Percentiles rank a stretch among this genome's conserved stretches.
Evolutionary conservation across 192 early-diverging fungal genomes (phyloP).

Genomic region (Coemansia erecta): DNA sequence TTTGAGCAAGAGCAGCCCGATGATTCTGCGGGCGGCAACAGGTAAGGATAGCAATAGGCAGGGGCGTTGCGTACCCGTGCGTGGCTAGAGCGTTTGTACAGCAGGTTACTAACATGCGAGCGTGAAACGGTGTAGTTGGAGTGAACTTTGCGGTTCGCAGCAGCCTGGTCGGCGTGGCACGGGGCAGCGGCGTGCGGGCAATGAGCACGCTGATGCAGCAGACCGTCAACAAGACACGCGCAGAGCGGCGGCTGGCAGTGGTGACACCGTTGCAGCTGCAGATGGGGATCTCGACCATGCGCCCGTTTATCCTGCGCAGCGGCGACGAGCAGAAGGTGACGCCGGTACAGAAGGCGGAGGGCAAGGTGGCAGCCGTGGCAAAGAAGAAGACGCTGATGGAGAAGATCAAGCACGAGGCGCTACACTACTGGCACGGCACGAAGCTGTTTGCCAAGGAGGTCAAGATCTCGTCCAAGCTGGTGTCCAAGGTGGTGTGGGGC

Average conservation of each 20-base stretch:
- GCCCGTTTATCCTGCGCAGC: too few relatives aligned
- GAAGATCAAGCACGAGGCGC: conserved; percentile 81
- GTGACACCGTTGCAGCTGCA: conserved; percentile 6
- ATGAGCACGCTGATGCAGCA: too few relatives aligned
- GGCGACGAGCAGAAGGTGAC: conserved; percentile 2
- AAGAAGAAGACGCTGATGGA: conserved; percentile 67
- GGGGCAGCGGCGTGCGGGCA: too few relatives aligned
- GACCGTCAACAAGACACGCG: too few relatives aligned
- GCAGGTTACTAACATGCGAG: too few relatives aligned
- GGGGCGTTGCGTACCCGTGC: background rate
- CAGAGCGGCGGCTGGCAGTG: too few relatives aligned
- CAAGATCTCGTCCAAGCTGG: conserved; percentile 75
- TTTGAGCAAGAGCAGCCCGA: background rate
- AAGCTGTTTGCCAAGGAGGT: conserved; percentile 88
- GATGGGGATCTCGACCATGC: background rate
- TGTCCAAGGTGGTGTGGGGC: conserved; percentile 73
- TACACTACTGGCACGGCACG: conserved; percentile 92
- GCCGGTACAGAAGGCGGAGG: conserved; percentile 1
- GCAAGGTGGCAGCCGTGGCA: conserved; percentile 24
- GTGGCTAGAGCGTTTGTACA: background rate
- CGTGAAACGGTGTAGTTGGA: too few relatives aligned
- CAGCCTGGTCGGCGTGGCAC: too few relatives aligned
- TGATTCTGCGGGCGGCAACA: conserved; percentile 1
- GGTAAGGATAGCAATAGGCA: conserved; percentile 5
- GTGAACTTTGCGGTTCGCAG: too few relatives aligned